Percentiles rank a stretch among this genome's conserved stretches.
Conservation (phyloP, 202 grass and related monocot species). For the Bolboschoenoplectus hybrid region DNA sequence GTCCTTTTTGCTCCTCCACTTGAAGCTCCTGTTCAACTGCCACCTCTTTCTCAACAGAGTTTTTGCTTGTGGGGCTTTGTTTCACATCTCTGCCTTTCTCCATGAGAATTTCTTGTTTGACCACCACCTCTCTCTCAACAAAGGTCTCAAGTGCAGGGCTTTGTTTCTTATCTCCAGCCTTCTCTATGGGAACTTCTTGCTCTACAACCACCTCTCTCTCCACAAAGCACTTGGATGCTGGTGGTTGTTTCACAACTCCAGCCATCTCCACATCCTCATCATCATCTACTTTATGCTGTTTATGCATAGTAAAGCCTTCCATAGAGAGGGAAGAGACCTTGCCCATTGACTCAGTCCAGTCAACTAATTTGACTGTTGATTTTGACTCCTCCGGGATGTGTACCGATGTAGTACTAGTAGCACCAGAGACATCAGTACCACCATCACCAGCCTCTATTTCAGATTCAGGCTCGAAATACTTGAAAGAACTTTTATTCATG, state of each 20-base stretch:
- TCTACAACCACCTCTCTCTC: constrained; percentile 32
- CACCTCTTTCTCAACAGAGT: constrained; percentile 29
- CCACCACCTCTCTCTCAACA: background rate
- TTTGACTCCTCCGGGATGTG: background rate
- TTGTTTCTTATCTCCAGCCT: constrained; percentile 16
- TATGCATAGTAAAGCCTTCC: constrained; percentile 28
- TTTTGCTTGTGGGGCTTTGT: constrained; percentile 20
- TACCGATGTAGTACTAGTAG: constrained; percentile 17
- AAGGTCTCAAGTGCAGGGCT: background rate
- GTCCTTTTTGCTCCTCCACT: background rate
- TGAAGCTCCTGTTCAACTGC: constrained; percentile 27
- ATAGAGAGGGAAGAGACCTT: background rate
- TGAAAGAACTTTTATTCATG: constrained; percentile 6
- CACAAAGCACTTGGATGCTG: constrained; percentile 19
- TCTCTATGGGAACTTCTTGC: background rate
- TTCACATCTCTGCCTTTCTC: constrained; percentile 14
- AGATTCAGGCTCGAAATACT: constrained; percentile 20
- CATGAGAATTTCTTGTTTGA: constrained; percentile 14
- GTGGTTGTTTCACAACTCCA: constrained; percentile 19
- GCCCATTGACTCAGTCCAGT: background rate
- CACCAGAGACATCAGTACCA: background rate
- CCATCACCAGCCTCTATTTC: background rate
- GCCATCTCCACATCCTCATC: constrained; percentile 1
- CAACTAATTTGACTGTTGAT: constrained; percentile 30
- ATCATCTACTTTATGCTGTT: constrained; percentile 16